Evolutionary conservation across 495 filamentous ascomycete species (phyloP).

Genomic region (Penicillium samsonianum): DNA sequence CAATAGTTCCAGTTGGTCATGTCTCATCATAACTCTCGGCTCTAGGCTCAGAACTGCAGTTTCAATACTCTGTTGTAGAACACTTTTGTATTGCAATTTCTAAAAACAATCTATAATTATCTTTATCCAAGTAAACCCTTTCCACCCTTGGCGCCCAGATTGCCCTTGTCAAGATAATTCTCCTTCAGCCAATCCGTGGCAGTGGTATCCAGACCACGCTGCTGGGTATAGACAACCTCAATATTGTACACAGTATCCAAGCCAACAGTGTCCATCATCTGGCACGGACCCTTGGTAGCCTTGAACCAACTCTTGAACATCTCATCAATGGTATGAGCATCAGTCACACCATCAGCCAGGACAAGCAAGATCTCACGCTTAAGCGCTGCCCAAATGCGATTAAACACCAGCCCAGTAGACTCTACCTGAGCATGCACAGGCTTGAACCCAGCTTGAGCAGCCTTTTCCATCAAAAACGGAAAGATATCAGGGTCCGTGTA

Average conservation of each 20-base stretch:
- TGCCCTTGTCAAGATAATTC: constrained; percentile 40
- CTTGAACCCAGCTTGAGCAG: constrained; percentile 39
- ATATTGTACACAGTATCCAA: constrained; percentile 46
- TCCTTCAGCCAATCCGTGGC: constrained; percentile 38
- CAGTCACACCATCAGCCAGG: constrained; percentile 46
- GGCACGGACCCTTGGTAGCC: constrained; percentile 45
- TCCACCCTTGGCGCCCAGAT: constrained; percentile 43
- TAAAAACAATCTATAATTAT: background rate
- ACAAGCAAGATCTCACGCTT: constrained; percentile 50
- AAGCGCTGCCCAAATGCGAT: constrained; percentile 54
- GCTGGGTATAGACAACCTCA: constrained; percentile 38
- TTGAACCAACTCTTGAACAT: constrained; percentile 51
- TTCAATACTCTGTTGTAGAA: background rate
- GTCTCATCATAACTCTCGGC: background rate
- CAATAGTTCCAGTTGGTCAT: background rate
- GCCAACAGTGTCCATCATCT: constrained; percentile 52
- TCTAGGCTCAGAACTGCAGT: background rate
- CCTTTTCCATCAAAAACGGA: constrained; percentile 41
- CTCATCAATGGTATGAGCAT: constrained; percentile 42
- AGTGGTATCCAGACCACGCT: constrained; percentile 20
- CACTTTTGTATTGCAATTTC: background rate
- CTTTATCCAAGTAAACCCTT: constrained; percentile 21
- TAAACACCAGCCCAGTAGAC: constrained; percentile 52
- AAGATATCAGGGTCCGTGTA: constrained; percentile 45
- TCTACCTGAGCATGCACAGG: constrained; percentile 48